Base-by-base conservation (phyloP, 148 eudicot genomes). In the Chenopodium suecicum region DNA sequence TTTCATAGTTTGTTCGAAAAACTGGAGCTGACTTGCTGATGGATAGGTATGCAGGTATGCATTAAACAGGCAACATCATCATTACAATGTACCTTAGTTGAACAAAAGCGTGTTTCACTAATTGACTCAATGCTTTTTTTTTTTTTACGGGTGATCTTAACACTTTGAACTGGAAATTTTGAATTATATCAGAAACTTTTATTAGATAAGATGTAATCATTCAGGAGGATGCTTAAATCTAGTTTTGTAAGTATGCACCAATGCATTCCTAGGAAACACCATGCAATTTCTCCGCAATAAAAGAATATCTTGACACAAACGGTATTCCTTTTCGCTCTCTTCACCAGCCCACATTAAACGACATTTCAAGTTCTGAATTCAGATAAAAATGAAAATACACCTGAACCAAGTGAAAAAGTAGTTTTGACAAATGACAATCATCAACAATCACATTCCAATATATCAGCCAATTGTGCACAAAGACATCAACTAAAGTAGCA, bases 401-500 rank as follows among this genome's bases (percentile, higher is more conserved):
- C 4, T 7, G 9, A 19, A 19, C 65, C 23, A 62, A 62, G 12
- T 2, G 25, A 1, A 7, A 1, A 62, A 62, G 16, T 2, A 3
- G 65, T 62, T 20, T 19, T 1, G 5, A 23, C 65, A 19, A 62
- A 34, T 11, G 9, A 14, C 22, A 25, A 76, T 23, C 32, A 78
- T 46, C 54, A 27, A 14, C 17, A 67, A 78, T 78, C 29, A 67
- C 46, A 27, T 78, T 41, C 56, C 71, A 41, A 65, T 16, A 75
- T 31, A 54, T 56, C 31, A 56, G 52, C 46, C 19, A 65, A 29
- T 29, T 27, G 6, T 25, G 13, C 34, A 27, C 70, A 27, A 4
- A 66, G 34, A 66, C 70, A 12, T 66, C 70, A 62, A 22, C 9
- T 62, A 19, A 62, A 54, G 60, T 16, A 54, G 60, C 60, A 54